Conservation (phyloP, 2,329 filamentous ascomycete species). For the Trichoderma lentiforme region DNA sequence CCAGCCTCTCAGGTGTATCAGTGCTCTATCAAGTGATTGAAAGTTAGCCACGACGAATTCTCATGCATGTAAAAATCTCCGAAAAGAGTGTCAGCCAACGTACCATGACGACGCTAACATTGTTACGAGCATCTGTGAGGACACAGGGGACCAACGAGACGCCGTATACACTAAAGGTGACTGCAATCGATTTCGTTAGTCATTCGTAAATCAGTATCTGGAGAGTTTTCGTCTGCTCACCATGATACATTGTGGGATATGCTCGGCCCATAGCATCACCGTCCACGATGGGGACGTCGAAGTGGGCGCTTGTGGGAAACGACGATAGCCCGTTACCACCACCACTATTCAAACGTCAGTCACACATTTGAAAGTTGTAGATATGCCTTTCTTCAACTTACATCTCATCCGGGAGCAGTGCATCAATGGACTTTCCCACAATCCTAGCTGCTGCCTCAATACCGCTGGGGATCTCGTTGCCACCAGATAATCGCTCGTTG, state of each 20-base stretch:
- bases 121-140: constrained; percentile 37
- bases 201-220: rapidly evolving
- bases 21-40: constrained; percentile 26
- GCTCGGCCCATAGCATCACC: constrained; percentile 39
- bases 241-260: constrained; percentile 38
- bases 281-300: constrained; percentile 37
- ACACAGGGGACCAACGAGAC: constrained; percentile 36
- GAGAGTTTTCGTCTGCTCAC: constrained; percentile 18
- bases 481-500: constrained; percentile 36
- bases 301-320: constrained; percentile 33
- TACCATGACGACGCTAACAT: constrained; percentile 34
- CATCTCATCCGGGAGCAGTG: constrained; percentile 38
- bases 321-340: constrained; percentile 39
- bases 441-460: constrained; percentile 36
- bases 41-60: neutral
- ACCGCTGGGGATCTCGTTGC: constrained; percentile 36
- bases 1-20: constrained; percentile 34
- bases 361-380: neutral
- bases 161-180: constrained; percentile 38
- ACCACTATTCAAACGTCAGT: constrained; percentile 28
- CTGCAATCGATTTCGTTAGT: constrained; percentile 21
- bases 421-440: constrained; percentile 32
- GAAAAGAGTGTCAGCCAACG: neutral
- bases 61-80: neutral
- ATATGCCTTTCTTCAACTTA: constrained; percentile 22